phyloP scores from a whole-genome alignment of 2,329 filamentous ascomycete species.

The Triangularia setosa region DNA sequence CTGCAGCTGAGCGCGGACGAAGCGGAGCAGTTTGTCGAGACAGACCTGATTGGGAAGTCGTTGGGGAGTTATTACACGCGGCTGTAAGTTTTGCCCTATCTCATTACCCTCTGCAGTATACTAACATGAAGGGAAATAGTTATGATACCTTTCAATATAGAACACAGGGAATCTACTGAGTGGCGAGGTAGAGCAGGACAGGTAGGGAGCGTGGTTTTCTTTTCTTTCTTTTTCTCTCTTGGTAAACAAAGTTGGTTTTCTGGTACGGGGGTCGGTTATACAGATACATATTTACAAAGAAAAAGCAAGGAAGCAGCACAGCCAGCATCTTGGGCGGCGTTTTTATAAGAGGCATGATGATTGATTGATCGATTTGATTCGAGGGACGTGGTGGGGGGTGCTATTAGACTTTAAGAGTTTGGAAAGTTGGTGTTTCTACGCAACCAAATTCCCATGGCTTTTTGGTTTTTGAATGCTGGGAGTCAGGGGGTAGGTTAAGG shows the following conservation, averaged over 20 bases:
- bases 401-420: not conserved
- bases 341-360: not conserved
- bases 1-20: conserved; percentile 78
- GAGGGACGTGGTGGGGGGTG: not conserved
- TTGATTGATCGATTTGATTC: not conserved
- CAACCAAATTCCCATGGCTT: not conserved
- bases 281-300: not conserved
- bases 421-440: not conserved
- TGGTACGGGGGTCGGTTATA: not conserved
- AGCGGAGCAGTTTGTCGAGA: conserved; percentile 76
- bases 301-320: not conserved
- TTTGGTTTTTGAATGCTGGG: not conserved
- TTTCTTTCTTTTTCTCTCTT: not conserved
- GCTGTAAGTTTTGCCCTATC: conserved; percentile 53
- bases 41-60: conserved; percentile 73
- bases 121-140: conserved; percentile 38
- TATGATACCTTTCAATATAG: conserved; percentile 86
- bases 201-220: not conserved
- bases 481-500: not conserved
- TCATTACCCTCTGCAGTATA: conserved; percentile 10
- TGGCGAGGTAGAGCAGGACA: conserved; percentile 27
- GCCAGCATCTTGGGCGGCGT: not conserved
- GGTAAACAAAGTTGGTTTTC: not conserved
- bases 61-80: conserved; percentile 84
- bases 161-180: conserved; percentile 79